These are phyloP conservation scores for Triticum urartu DNA, from an alignment of 176 grass and related monocot genomes.

Conservation along the genomic window DNA sequence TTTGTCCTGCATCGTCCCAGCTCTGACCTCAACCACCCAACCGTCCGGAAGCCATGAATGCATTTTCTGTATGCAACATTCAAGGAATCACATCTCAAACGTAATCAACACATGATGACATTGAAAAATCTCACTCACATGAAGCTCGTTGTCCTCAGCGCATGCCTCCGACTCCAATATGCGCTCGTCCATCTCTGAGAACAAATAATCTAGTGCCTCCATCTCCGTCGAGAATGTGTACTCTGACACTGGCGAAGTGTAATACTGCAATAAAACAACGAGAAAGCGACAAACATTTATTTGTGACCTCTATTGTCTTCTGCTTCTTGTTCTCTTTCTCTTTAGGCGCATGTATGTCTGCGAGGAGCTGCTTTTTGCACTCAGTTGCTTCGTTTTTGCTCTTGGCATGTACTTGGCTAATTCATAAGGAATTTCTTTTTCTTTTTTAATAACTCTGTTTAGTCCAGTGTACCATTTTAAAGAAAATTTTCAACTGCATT, in stretches of 20 bases:
- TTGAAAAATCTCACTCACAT: slow-evolving; percentile 29
- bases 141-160: background rate
- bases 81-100: slow-evolving; percentile 9
- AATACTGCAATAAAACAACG: slow-evolving; percentile 37
- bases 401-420: background rate
- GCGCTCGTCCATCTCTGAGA: slow-evolving; percentile 37
- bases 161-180: slow-evolving; percentile 11
- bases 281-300: background rate
- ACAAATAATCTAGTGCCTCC: slow-evolving; percentile 44
- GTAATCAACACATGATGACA: background rate
- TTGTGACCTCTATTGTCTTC: background rate
- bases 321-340: background rate
- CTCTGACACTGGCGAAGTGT: slow-evolving; percentile 45
- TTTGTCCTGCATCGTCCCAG: slow-evolving; percentile 40
- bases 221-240: slow-evolving; percentile 50
- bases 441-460: background rate
- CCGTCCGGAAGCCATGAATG: slow-evolving; percentile 43
- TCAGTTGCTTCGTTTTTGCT: background rate
- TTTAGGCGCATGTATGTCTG: background rate
- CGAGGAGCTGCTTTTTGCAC: background rate
- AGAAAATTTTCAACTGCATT: background rate
- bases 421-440: background rate
- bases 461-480: background rate
- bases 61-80: slow-evolving; percentile 2
- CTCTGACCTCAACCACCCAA: slow-evolving; percentile 52